phyloP scores from a whole-genome alignment of 2,329 filamentous ascomycete genomes.

The Thielaviopsis punctulata region DNA sequence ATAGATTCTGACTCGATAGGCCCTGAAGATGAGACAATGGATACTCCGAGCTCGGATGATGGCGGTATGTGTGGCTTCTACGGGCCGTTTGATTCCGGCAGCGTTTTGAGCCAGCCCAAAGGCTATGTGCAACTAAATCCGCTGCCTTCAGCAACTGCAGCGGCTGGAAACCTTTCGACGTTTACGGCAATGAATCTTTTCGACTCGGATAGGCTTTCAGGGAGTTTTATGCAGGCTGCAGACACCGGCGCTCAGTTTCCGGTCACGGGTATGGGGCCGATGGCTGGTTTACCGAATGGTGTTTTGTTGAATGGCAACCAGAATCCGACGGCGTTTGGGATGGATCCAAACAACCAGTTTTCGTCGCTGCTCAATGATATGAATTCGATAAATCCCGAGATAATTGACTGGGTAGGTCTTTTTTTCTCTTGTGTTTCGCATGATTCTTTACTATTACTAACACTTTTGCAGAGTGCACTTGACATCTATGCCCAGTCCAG shows the following conservation, averaged over 20 bases:
- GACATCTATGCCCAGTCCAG: constrained; percentile 35
- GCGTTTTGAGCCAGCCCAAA: neutral
- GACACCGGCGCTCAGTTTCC: neutral
- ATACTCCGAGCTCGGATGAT: neutral
- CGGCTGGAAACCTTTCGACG: neutral
- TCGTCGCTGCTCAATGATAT: neutral
- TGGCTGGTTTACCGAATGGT: neutral
- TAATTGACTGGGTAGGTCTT: constrained; percentile 31
- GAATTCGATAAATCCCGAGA: neutral
- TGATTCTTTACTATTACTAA: neutral
- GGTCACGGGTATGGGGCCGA: neutral
- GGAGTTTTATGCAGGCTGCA: neutral
- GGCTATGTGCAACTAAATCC: neutral
- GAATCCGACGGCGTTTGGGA: neutral
- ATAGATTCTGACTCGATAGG: constrained; percentile 22
- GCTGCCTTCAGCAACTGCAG: no score
- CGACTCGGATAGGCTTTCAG: neutral
- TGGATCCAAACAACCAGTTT: neutral
- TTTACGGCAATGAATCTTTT: neutral
- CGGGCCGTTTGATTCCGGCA: neutral
- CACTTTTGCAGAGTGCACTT: constrained; percentile 29
- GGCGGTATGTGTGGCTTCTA: neutral
- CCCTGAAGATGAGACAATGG: neutral
- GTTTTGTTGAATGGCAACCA: neutral
- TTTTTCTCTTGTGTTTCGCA: neutral